Base-by-base conservation (phyloP, 257 asterid species). In the Plantago elongata region DNA sequence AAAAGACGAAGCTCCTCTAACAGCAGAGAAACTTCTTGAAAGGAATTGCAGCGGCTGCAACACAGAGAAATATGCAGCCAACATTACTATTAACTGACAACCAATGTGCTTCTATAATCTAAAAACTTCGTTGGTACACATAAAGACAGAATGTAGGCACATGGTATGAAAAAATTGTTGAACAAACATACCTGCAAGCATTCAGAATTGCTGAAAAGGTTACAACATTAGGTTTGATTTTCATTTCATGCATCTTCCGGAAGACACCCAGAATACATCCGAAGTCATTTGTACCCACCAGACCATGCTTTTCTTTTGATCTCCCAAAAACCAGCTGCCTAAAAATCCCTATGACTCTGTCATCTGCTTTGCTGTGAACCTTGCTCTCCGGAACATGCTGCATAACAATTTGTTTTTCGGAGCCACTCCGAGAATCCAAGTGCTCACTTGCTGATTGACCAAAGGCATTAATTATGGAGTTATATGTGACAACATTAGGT, bases 401-500 rank as follows among this genome's bases (percentile, higher is more conserved):
- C 16, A 48, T 60, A 75, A 66, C 63, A 55, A 61, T 47, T 18
- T 56, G 52, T 44, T 62, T 62, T 0, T 78, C 29, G 71, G 87
- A 62, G 75, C 67, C 83, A 27, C 48, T 29, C 73, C 18, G 71
- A 47, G 76, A 67, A 52, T 65, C 85, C 29, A 75, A 60, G 65
- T 54, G 59, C 13, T 68, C 90, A 57, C 45, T 61, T 48, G 72
- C 75, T 4, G 87, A 77, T 67, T 64, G 77, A 61, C 97, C 93
- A 84, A 86, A 92, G 29, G 99, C 93, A 72, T 92, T 92, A 56
- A 92, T 89, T 51, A 92, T 86, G 6, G 99, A 89, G 74, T 92
- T 92, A 71, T 89, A 92, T 10, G 99, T 89, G 22, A 92, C 99
- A 47, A 89, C 97, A 78, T 92, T 92, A 37, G 99, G 99, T 17